phyloP scores from a whole-genome alignment of 768 basidiomycete species.

The Lyophyllum atratum region DNA sequence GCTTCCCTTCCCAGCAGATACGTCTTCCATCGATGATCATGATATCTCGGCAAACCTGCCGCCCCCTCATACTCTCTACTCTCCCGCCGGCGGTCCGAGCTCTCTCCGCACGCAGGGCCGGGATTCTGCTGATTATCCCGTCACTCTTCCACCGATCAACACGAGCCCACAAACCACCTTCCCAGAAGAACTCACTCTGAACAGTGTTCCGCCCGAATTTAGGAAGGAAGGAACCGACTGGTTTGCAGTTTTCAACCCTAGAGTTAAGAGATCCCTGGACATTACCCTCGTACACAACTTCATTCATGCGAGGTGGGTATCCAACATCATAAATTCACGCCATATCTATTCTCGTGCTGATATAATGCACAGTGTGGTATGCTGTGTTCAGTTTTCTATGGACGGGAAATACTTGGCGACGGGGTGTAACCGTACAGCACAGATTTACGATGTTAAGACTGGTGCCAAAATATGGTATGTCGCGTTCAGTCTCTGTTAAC shows the following conservation, averaged over 20 bases:
- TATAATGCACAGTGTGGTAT: conserved; percentile 47
- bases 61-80: conserved; percentile 27
- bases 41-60: conserved; percentile 33
- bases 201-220: conserved; percentile 47
- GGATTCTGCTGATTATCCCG: conserved; percentile 18
- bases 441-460: conserved; percentile 92
- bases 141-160: conserved; percentile 19
- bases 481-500: background rate
- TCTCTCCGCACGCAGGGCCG: conserved; percentile 7
- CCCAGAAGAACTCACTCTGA: conserved; percentile 45
- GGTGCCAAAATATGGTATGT: conserved; percentile 82
- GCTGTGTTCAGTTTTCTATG: conserved; percentile 93
- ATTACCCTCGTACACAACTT: conserved; percentile 81
- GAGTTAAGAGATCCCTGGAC: conserved; percentile 75
- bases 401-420: conserved; percentile 94
- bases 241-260: conserved; percentile 86
- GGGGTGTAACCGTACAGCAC: conserved; percentile 96
- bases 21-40: conserved; percentile 30
- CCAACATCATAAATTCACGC: background rate
- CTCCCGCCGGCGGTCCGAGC: conserved; percentile 29
- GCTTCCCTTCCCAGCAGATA: conserved; percentile 22
- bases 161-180: conserved; percentile 29
- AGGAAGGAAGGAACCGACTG: conserved; percentile 83
- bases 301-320: conserved; percentile 77
- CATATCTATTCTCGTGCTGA: background rate